A percentile compares a stretch with the other conserved stretches of the same genome.
Conservation (phyloP, 164 flowering plant species). For the Annona squamosa region DNA sequence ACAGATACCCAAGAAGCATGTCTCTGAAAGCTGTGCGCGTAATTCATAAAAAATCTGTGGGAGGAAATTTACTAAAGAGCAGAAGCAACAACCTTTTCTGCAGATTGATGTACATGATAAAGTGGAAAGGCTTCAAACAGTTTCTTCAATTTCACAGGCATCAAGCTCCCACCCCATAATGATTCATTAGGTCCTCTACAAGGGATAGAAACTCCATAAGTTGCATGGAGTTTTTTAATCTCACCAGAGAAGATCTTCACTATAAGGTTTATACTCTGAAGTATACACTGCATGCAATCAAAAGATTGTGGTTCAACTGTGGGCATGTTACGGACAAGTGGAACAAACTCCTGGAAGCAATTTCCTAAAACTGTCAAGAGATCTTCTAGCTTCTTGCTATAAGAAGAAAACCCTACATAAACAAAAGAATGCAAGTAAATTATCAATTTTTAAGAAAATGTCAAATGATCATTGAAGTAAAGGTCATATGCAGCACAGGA, state of each 20-base stretch:
- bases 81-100: constrained; percentile 47
- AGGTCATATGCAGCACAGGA: no score
- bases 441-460: neutral
- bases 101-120: constrained; percentile 24
- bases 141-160: constrained; percentile 38
- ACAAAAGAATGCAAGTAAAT: constrained; percentile 2
- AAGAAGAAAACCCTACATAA: constrained; percentile 29
- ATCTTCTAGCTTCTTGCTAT: constrained; percentile 37
- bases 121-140: constrained; percentile 63
- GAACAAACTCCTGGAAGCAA: constrained; percentile 60
- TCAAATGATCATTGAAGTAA: neutral
- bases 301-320: constrained; percentile 44
- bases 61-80: neutral
- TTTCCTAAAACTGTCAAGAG: constrained; percentile 60
- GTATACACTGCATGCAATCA: constrained; percentile 60
- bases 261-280: constrained; percentile 57
- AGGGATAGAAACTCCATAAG: constrained; percentile 13
- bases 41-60: neutral
- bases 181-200: constrained; percentile 7
- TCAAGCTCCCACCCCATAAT: constrained; percentile 22
- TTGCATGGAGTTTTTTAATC: constrained; percentile 12
- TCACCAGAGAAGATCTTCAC: constrained; percentile 32
- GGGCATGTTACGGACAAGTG: constrained; percentile 27
- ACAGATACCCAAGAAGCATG: no score
- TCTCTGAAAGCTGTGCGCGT: no score